phyloP scores from a whole-genome alignment of 768 basidiomycete genomes.

The Psilocybe cyanescens region DNA sequence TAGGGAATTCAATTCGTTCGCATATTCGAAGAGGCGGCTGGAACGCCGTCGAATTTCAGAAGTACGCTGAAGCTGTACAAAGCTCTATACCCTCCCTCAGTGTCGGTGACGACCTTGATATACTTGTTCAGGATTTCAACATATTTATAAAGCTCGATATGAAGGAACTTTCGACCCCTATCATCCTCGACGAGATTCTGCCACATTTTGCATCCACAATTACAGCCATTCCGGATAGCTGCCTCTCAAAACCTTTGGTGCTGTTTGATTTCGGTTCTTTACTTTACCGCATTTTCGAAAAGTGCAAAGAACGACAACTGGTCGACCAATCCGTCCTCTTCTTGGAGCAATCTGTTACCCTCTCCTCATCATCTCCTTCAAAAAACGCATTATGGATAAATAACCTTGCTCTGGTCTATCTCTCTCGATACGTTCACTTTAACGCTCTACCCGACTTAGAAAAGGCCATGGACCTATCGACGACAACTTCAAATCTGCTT shows the following conservation, averaged over 20 bases:
- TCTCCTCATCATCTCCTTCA: not conserved
- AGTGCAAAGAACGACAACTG: not conserved
- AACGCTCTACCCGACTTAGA: not conserved
- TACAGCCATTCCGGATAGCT: not conserved
- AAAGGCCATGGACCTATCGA: not conserved
- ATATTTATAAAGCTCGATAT: not conserved
- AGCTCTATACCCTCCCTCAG: not conserved
- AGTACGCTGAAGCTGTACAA: not conserved
- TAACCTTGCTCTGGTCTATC: not conserved
- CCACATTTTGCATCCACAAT: not conserved
- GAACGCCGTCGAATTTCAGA: not conserved
- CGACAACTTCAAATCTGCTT: not conserved
- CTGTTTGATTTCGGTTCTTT: not conserved
- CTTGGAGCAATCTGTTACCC: not conserved
- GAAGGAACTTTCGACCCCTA: not conserved
- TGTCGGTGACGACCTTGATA: not conserved
- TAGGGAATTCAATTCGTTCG: constrained; percentile 2
- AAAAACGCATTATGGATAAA: not conserved
- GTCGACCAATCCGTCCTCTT: not conserved
- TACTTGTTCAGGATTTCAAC: not conserved
- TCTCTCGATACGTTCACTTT: not conserved
- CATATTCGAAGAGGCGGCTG: not conserved
- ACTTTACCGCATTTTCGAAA: not conserved
- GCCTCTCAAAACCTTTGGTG: not conserved
- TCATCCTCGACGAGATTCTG: not conserved